Evolutionary conservation across 345 rosid genomes (phyloP).

Genomic region (Kandelia obovata): DNA sequence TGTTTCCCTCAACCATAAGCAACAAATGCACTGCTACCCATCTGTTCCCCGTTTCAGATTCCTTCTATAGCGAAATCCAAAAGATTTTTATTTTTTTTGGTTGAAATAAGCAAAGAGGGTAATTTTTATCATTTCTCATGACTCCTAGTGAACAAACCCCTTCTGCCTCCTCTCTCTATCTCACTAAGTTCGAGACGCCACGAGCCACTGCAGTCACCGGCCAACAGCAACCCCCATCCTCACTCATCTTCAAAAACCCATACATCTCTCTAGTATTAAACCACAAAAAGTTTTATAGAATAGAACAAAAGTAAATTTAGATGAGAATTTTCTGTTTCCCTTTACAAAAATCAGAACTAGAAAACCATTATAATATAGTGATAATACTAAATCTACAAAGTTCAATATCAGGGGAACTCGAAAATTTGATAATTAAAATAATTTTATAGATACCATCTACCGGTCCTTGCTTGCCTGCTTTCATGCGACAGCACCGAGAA

Average conservation of each 20-base stretch:
- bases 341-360: conserved; percentile 13
- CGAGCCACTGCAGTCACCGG: conserved; percentile 53
- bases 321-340: conserved; percentile 31
- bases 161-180: neutral
- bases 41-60: no score
- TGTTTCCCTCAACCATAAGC: no score
- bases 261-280: no score
- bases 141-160: conserved; percentile 22
- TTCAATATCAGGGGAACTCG: no score
- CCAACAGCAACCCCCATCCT: neutral
- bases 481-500: no score
- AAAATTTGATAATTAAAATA: no score
- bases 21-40: no score
- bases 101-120: neutral
- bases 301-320: conserved; percentile 4
- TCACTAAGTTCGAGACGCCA: conserved; percentile 58
- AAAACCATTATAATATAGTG: neutral
- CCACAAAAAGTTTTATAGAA: no score
- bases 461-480: no score
- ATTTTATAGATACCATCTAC: no score
- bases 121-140: neutral
- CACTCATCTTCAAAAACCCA: neutral
- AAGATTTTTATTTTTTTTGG: neutral
- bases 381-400: no score
- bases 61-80: no score